These are phyloP conservation scores for Thelephora aurantiotincta DNA, from an alignment of 768 basidiomycete genomes.

Conservation along the genomic window DNA sequence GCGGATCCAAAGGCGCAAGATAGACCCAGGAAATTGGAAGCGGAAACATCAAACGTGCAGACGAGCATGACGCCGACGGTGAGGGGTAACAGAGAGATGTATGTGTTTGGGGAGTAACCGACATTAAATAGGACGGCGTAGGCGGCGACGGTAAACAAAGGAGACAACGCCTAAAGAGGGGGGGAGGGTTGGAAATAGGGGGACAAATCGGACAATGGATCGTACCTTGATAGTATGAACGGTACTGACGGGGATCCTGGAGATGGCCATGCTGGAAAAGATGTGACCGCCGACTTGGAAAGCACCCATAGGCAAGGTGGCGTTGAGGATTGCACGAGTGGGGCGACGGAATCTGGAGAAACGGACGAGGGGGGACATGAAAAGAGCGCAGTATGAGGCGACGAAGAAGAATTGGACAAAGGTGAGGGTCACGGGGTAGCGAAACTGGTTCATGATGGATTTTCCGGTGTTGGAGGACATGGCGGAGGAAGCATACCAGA, in stretches of 20 bases:
- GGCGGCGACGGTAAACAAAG: conserved; percentile 91
- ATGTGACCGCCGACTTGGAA: conserved; percentile 98
- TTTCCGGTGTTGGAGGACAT: conserved; percentile 96
- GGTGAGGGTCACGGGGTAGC: conserved; percentile 92
- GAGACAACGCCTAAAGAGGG: conserved; percentile 70
- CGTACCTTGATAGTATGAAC: conserved; percentile 96
- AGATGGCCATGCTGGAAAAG: conserved; percentile 95
- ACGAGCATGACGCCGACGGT: conserved; percentile 97
- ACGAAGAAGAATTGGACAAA: conserved; percentile 97
- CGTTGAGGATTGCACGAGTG: conserved; percentile 54
- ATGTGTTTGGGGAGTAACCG: conserved; percentile 84
- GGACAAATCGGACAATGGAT: background rate
- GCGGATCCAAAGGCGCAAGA: conserved; percentile 95
- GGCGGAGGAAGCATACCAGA: conserved; percentile 93
- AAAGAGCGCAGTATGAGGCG: conserved; percentile 69
- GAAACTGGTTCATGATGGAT: conserved; percentile 82
- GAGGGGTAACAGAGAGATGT: conserved; percentile 86
- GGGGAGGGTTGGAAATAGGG: background rate
- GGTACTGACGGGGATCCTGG: conserved; percentile 90
- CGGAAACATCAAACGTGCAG: conserved; percentile 84
- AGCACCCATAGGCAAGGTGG: conserved; percentile 87
- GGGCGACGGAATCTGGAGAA: conserved; percentile 61
- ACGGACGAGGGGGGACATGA: conserved; percentile 62
- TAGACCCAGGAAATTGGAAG: conserved; percentile 76
- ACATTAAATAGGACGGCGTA: conserved; percentile 91